Base-by-base conservation (phyloP, 345 rosid genomes). In the Moricandia arvensis region DNA sequence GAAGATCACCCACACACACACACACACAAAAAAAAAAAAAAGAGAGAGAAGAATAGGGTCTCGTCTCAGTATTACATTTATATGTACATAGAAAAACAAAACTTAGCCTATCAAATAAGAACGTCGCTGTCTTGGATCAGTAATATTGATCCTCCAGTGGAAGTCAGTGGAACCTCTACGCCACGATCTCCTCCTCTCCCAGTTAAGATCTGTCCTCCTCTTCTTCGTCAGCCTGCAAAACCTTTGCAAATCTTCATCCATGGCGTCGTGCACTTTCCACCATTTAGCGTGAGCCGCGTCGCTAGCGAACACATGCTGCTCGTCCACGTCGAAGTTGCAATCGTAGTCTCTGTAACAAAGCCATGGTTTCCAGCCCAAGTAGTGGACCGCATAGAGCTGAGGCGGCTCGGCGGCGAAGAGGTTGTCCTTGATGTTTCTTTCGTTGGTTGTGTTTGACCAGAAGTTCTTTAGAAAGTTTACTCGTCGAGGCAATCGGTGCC, bases 351-450 rank as follows among this genome's bases (percentile, higher is more conserved):
- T 87, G 41, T 91, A 94, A 59, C 97, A 94, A 60, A 78, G 82
- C 97, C 98, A 92, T 1, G 98, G 97, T 82, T 91, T 94, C 78
- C 84, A 78, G 3, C 98, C 97, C 63, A 94, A 79, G 80, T 86
- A 94, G 72, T 94, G 98, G 9, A 94, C 82, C 9, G 93, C 59
- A 59, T 94, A 94, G 13, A 94, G 75, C 72, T 87, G 82, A 5
- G 97, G 89, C 0, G 98, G 98, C 59, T 92, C 90, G 0, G 93
- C 84, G 5, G 85, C 85, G 30, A 94, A 90, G 2, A 94, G 83
- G 74, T 85, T 87, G 83, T 90, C 86, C 80, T 94, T 94, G 27
- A 88, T 26, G 73, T 82, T 83, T 3, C 88, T 82, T 80, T 94
- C 96, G 13, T 67, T 64, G 3, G 89, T 85, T 8, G 90, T 86